Conservation (phyloP, 2,329 filamentous ascomycete genomes). For the Lasiodiplodia sp. region DNA sequence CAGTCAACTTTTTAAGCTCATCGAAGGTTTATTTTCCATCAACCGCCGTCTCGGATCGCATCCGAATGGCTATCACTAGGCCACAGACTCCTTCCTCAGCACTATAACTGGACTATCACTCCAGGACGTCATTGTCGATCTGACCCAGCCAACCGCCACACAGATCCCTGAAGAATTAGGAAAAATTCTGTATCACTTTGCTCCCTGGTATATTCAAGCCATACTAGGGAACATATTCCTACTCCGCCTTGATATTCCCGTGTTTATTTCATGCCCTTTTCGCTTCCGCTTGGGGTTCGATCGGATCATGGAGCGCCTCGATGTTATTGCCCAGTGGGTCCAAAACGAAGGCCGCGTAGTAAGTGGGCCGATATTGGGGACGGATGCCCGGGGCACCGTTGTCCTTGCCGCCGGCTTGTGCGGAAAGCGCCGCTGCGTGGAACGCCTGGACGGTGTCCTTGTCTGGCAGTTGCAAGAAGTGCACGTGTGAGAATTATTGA, state of each 20-base stretch:
- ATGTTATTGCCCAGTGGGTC: constrained; percentile 35
- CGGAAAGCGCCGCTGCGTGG: constrained; percentile 20
- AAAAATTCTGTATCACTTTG: no score
- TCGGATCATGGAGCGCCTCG: constrained; percentile 3
- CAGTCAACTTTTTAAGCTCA: not conserved
- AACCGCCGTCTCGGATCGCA: not conserved
- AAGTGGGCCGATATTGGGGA: constrained; percentile 38
- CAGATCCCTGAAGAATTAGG: not conserved
- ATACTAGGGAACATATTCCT: not conserved
- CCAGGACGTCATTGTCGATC: not conserved
- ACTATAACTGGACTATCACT: not conserved
- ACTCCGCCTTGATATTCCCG: not conserved
- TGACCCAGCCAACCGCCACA: no score
- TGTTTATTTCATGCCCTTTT: not conserved
- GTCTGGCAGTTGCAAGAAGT: not conserved
- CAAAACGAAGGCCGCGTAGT: constrained; percentile 40
- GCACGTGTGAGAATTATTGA: no score
- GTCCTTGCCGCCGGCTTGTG: constrained; percentile 36
- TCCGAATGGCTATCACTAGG: not conserved
- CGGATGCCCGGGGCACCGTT: constrained; percentile 39
- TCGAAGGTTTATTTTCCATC: not conserved
- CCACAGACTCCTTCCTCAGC: not conserved
- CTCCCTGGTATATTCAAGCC: not conserved
- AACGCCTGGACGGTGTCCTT: constrained; percentile 12
- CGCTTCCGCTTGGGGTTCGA: not conserved